Percentiles rank a stretch among this genome's conserved stretches.
These are phyloP conservation scores for Triticum monococcum DNA, from an alignment of 176 grass and related monocot genomes.

Conservation along the genomic window DNA sequence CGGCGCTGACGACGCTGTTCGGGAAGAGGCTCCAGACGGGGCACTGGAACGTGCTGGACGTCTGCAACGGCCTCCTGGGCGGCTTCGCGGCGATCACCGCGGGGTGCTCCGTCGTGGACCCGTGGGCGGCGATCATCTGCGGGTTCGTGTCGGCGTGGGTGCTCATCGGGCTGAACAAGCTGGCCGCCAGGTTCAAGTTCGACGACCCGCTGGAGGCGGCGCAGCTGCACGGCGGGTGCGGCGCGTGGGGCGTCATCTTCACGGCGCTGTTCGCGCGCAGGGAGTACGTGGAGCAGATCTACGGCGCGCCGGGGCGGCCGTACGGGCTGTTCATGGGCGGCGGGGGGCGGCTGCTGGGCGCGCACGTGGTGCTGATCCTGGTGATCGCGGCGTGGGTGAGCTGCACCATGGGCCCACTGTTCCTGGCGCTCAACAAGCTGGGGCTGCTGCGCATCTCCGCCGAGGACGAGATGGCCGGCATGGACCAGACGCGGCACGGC, in stretches of 20 bases:
- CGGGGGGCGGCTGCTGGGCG: constrained; percentile 42
- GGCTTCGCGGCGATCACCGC: constrained; percentile 67
- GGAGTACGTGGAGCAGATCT: constrained; percentile 60
- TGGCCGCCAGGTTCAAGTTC: constrained; percentile 38
- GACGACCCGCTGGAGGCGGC: constrained; percentile 67
- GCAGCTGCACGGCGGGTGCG: constrained; percentile 71
- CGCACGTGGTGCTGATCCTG: constrained; percentile 47
- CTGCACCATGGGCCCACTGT: constrained; percentile 64
- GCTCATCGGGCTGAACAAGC: constrained; percentile 58
- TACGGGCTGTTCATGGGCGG: constrained; percentile 65
- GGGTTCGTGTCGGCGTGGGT: constrained; percentile 72
- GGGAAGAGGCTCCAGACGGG: constrained; percentile 56
- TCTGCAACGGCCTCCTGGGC: constrained; percentile 73
- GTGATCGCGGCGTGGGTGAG: constrained; percentile 62
- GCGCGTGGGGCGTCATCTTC: constrained; percentile 68
- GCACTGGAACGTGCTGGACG: constrained; percentile 77
- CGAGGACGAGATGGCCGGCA: constrained; percentile 53
- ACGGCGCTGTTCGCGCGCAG: constrained; percentile 53
- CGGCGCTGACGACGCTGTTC: constrained; percentile 68
- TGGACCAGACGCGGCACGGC: constrained; percentile 60
- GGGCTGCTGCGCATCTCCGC: constrained; percentile 37
- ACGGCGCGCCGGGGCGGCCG: constrained; percentile 27
- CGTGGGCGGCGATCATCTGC: constrained; percentile 65
- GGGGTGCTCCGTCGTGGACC: constrained; percentile 56
- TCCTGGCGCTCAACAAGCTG: constrained; percentile 53